A percentile compares a stretch with the other conserved stretches of the same genome.
phyloP scores from a whole-genome alignment of 805 yeast species.

The Vanderwaltozyma yarrowii region DNA sequence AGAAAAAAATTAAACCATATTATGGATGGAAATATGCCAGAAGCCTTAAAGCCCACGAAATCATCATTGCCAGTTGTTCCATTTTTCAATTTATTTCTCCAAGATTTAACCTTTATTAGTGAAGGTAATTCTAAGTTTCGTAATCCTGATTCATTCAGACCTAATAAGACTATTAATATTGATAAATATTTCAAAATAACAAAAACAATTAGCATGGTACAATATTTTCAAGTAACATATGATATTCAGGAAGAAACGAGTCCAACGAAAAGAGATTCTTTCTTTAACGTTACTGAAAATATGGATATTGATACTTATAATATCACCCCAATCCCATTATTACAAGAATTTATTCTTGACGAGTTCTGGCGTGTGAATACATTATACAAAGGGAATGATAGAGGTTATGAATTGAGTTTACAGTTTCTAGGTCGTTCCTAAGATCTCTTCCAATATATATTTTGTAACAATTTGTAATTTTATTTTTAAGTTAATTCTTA shows the following conservation, averaged over 20 bases:
- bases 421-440: slow-evolving; percentile 21
- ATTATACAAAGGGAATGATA: slow-evolving; percentile 50
- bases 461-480: not conserved
- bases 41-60: slow-evolving; percentile 9
- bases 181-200: slow-evolving; percentile 66
- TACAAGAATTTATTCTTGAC: slow-evolving; percentile 45
- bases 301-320: slow-evolving; percentile 20
- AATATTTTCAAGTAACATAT: slow-evolving; percentile 57
- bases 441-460: too few species aligned
- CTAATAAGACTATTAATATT: slow-evolving; percentile 49
- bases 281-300: slow-evolving; percentile 12
- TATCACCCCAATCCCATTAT: slow-evolving; percentile 26
- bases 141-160: slow-evolving; percentile 41
- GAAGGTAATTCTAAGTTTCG: slow-evolving; percentile 72
- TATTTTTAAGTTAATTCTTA: too few species aligned
- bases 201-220: slow-evolving; percentile 54
- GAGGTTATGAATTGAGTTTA: slow-evolving; percentile 67
- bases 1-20: slow-evolving; percentile 51
- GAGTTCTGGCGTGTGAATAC: slow-evolving; percentile 66
- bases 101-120: slow-evolving; percentile 69
- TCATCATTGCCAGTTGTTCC: slow-evolving; percentile 57
- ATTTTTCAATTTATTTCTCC: slow-evolving; percentile 61
- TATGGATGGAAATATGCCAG: slow-evolving; percentile 30
- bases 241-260: slow-evolving; percentile 6
- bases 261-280: slow-evolving; percentile 1